Evolutionary conservation across 1,284 basidiomycete genomes (phyloP).

Genomic region (Marasmius tenuissimus): DNA sequence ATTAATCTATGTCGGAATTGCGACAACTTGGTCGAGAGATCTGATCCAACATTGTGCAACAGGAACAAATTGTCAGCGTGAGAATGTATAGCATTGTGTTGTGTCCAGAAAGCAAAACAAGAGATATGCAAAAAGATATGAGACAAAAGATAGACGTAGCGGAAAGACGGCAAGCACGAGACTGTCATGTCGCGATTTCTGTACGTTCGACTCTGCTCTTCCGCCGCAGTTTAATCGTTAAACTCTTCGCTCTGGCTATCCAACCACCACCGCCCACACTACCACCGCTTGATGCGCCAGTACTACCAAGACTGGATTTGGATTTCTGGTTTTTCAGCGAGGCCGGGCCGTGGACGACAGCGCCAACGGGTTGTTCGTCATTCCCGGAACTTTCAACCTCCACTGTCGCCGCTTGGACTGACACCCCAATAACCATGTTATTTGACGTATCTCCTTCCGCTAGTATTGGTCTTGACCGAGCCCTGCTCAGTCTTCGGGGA

Average conservation of each 20-base stretch:
- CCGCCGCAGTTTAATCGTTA: slow-evolving; percentile 50
- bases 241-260: slow-evolving; percentile 47
- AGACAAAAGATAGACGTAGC: slow-evolving; percentile 5
- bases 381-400: slow-evolving; percentile 32
- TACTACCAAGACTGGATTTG: slow-evolving; percentile 30
- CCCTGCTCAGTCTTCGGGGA: slow-evolving; percentile 52
- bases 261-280: slow-evolving; percentile 32
- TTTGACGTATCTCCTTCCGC: slow-evolving; percentile 23
- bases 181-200: slow-evolving; percentile 12
- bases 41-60: neutral
- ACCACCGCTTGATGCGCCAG: slow-evolving; percentile 8
- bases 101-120: neutral
- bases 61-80: neutral
- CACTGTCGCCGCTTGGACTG: slow-evolving; percentile 55
- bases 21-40: neutral
- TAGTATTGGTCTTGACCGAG: slow-evolving; percentile 44
- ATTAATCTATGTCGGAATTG: neutral
- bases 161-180: slow-evolving; percentile 7
- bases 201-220: slow-evolving; percentile 34
- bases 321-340: slow-evolving; percentile 40
- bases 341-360: slow-evolving; percentile 38
- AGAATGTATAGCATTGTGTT: slow-evolving; percentile 4
- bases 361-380: slow-evolving; percentile 25
- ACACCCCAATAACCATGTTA: slow-evolving; percentile 54
- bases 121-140: slow-evolving; percentile 5